Evolutionary conservation across 2,329 filamentous ascomycete species (phyloP).

Genomic region (Zymoseptoria tritici): DNA sequence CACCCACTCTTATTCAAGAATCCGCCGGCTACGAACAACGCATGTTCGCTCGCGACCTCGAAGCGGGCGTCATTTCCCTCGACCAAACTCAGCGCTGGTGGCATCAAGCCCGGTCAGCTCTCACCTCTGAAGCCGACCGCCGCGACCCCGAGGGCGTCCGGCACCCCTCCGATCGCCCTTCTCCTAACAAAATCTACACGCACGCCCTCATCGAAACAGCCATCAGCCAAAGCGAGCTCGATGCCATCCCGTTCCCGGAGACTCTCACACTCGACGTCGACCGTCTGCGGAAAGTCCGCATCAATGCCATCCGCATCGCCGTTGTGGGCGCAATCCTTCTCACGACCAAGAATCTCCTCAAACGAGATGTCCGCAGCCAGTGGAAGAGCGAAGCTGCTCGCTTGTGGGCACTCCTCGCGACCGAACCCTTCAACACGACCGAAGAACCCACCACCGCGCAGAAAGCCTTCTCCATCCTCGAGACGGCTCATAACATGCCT

Average conservation of each 20-base stretch:
- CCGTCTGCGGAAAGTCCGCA: slow-evolving; percentile 53
- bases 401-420: slow-evolving; percentile 63
- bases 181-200: slow-evolving; percentile 63
- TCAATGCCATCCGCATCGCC: slow-evolving; percentile 57
- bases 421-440: slow-evolving; percentile 45
- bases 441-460: slow-evolving; percentile 26
- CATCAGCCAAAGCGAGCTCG: slow-evolving; percentile 54
- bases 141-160: slow-evolving; percentile 63
- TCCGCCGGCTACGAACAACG: slow-evolving; percentile 68
- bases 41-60: slow-evolving; percentile 59
- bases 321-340: slow-evolving; percentile 67
- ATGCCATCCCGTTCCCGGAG: no score
- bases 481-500: slow-evolving; percentile 45
- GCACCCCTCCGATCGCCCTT: slow-evolving; percentile 55
- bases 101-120: slow-evolving; percentile 55
- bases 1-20: slow-evolving; percentile 63
- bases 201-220: slow-evolving; percentile 70
- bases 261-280: slow-evolving; percentile 63
- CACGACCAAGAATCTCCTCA: slow-evolving; percentile 75
- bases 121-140: slow-evolving; percentile 57
- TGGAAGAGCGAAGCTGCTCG: slow-evolving; percentile 69
- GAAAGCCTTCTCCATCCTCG: slow-evolving; percentile 42
- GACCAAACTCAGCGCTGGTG: slow-evolving; percentile 58
- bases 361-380: slow-evolving; percentile 67
- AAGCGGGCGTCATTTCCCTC: slow-evolving; percentile 48